These are phyloP conservation scores for Termitomyces sp. DNA, from an alignment of 768 basidiomycete genomes.

Conservation along the genomic window DNA sequence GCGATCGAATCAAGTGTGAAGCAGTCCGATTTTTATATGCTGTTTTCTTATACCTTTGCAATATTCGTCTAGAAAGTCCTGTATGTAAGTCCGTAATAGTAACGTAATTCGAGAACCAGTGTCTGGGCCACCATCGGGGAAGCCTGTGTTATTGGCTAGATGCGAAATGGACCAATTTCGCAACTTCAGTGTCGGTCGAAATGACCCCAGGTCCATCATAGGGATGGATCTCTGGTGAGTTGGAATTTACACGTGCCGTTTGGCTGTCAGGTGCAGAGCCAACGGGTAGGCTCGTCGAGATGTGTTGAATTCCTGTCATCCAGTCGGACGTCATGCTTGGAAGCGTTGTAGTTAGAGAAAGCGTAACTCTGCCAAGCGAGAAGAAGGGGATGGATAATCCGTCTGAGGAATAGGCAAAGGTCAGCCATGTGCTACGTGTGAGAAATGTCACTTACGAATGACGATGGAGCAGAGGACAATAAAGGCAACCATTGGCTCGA, in stretches of 20 bases:
- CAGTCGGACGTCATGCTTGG: slow-evolving; percentile 9
- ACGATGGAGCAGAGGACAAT: slow-evolving; percentile 84
- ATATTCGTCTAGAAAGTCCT: not conserved
- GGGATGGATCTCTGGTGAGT: not conserved
- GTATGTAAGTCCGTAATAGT: not conserved
- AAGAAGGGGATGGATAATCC: slow-evolving; percentile 15
- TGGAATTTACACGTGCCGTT: not conserved
- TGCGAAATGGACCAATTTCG: not conserved
- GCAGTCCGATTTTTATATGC: no score
- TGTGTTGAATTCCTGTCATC: slow-evolving; percentile 6
- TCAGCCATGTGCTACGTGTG: not conserved
- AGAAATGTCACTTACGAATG: not conserved
- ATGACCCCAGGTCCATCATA: not conserved
- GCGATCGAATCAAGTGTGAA: no score
- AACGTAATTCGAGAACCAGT: not conserved
- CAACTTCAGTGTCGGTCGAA: not conserved
- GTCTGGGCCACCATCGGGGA: not conserved
- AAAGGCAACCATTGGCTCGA: slow-evolving; percentile 86
- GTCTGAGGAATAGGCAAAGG: slow-evolving; percentile 4
- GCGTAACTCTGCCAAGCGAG: slow-evolving; percentile 11
- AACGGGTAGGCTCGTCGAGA: not conserved
- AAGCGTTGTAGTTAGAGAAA: slow-evolving; percentile 11
- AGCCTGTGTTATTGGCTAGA: not conserved
- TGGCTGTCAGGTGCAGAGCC: not conserved
- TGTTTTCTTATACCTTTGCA: no score